Base-by-base conservation (phyloP, 1,284 basidiomycete species). In the Cerrena zonata region DNA sequence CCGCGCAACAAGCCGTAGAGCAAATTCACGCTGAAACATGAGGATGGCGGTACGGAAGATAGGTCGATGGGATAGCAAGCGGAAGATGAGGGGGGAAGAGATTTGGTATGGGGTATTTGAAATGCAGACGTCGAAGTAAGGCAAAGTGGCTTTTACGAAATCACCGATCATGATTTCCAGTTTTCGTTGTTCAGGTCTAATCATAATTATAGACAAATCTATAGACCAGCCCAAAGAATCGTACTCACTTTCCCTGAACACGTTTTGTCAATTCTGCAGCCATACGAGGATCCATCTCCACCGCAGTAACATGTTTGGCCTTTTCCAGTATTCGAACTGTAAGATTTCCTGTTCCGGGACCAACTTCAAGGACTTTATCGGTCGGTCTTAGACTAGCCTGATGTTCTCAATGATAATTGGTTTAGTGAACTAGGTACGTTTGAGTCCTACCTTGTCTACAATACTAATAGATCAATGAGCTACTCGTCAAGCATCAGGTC, bases 281-380 rank as follows among this genome's bases (percentile, higher is more conserved):
- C 95, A 99, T 98, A 36, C 96, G 84, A 57, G 96, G 96, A 66
- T 99, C 96, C 92, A 98, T 96, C 69, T 99, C 96, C 25, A 98
- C 85, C 1, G 94, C 95, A 0, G 89, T 91, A 25, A 91, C 86
- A 73, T 89, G 87, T 65, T 95, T 94, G 55, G 90, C 90, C 69
- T 94, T 89, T 62, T 97, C 92, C 36, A 99, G 73, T 56, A 99
- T 99, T 61, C 89, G 78, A 15, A 97, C 87, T 0, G 96, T 99
- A 64, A 99, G 69, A 67, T 99, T 99, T 58, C 96, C 96, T 2
- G 96, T 99, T 72, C 96, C 96, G 11, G 96, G 96, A 65, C 95
- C 96, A 48, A 99, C 94, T 73, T 99, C 95, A 46, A 99, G 83
- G 18, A 98, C 94, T 64, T 90, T 88, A 67, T 99, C 95, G 18